Base-by-base conservation (phyloP, 2,329 filamentous ascomycete genomes). In the Colletotrichum spaethianum region DNA sequence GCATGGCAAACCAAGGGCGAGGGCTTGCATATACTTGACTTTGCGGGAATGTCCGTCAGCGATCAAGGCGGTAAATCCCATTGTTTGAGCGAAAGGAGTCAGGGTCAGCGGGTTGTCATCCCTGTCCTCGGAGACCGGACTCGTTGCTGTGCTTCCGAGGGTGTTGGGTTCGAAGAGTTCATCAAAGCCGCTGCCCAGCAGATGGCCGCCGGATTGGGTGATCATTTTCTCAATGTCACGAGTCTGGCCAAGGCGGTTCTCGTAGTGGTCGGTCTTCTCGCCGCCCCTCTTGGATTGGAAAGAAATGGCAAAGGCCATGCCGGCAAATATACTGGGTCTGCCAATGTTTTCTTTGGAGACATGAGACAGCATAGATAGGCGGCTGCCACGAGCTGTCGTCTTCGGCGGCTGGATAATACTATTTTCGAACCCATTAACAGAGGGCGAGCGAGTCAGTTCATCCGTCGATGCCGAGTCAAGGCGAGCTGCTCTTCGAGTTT, bases 21-120 rank as follows among this genome's bases (percentile, higher is more conserved):
- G 88, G 0, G 96, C 96, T 82, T 98, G 95, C 87, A 98, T 93
- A 80, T 96, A 98, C 80, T 98, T 99, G 61, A 92, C 90, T 74
- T 94, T 95, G 57, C 96, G 91, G 8, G 93, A 96, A 80, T 98
- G 93, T 5, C 90, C 89, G 78, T 98, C 94, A 0, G 95, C 93
- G 72, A 99, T 93, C 18, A 98, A 84, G 4, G 94, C 95, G 0
- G 93, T 91, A 78, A 99, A 98, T 0, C 94, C 92, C 1, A 91
- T 84, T 2, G 87, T 82, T 44, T 83, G 78, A 28, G 88, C 88
- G 28, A 84, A 80, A 14, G 84, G 75, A 1, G 84, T 90, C 0
- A 97, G 85, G 1, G 80, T 84, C 23, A 96, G 63, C 18, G 65
- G 74, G 31, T 75, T 78, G 53, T 78, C 66, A 74, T 80, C 72